Base-by-base conservation (phyloP, 495 filamentous ascomycete species). In the Cercophora scortea region DNA sequence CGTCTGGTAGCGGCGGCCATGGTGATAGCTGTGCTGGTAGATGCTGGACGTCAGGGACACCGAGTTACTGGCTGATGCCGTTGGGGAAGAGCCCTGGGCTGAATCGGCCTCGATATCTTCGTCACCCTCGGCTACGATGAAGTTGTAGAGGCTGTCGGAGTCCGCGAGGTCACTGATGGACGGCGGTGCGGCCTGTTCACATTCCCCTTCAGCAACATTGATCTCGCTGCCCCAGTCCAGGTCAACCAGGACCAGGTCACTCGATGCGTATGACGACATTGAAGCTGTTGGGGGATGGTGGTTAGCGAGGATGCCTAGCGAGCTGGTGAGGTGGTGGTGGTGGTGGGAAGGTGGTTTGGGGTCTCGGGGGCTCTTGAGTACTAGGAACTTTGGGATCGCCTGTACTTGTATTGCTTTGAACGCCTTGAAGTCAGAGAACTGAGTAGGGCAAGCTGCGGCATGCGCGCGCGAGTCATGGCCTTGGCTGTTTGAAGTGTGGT, bases 1-100 rank as follows among this genome's bases (percentile, higher is more conserved):
- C 4, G 15, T 41, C 38, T 62, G 57, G 49, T 62, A 62, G 11
- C 80, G 71, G 17, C 82, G 68, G 7, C 82, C 82, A 56, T 84
- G 81, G 56, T 82, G 75, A 44, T 68, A 71, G 34, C 53, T 60
- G 50, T 75, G 77, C 45, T 80, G 57, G 51, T 62, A 59, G 25
- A 79, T 59, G 39, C 63, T 71, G 8, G 71, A 72, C 1, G 65
- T 56, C n/a, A 81, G 32, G 16, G 50, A 52, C 6, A 17, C 32
- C 15, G 34, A 19, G 6, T 39, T 34, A 16, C 10, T 35, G 16
- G 25, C 0, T 2, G 45, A 33, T 9, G 25, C 25, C 13, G 33
- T 18, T 4, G 12, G 8, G 15, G 41, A 42, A 8, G 15, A 42
- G 12, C 15, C 41, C 8, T 13, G 8, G 16, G 8, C 12, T 4